Conservation (phyloP, 208 protist genomes). For the Crithidia acanthocephali region DNA sequence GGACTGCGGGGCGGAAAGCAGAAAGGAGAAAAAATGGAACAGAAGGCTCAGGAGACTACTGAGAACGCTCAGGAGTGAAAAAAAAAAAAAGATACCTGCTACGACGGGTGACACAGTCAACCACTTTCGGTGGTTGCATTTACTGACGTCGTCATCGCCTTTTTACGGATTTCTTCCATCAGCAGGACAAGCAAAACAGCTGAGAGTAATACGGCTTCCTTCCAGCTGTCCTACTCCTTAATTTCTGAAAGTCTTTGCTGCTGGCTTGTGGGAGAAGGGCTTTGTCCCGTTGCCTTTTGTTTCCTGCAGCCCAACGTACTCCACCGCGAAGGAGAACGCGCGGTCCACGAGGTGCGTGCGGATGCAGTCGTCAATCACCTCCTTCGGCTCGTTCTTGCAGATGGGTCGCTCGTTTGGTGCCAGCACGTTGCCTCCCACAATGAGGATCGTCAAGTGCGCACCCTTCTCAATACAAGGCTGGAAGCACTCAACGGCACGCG, state of each 20-base stretch:
- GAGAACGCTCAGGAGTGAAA: too few species aligned
- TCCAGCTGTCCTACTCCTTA: too few species aligned
- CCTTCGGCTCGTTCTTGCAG: slow-evolving; percentile 16
- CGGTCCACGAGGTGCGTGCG: slow-evolving; percentile 16
- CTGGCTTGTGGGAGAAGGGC: neutral
- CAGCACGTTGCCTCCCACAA: slow-evolving; percentile 1
- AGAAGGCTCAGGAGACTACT: too few species aligned
- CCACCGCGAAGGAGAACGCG: slow-evolving; percentile 20
- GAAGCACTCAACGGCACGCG: slow-evolving; percentile 13
- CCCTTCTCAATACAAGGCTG: slow-evolving; percentile 24
- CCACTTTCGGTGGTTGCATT: too few species aligned
- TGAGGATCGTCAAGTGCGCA: slow-evolving; percentile 11
- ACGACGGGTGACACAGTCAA: too few species aligned
- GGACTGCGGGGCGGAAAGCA: too few species aligned
- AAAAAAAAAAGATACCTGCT: too few species aligned
- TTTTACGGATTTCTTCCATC: too few species aligned
- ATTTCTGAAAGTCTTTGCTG: neutral
- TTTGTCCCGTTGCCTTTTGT: neutral
- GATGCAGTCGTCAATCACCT: slow-evolving; percentile 8
- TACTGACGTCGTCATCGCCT: too few species aligned
- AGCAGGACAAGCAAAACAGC: too few species aligned
- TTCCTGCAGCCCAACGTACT: neutral
- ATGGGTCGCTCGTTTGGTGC: slow-evolving; percentile 11
- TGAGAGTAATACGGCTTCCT: too few species aligned
- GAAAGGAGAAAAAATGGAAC: too few species aligned